These are phyloP conservation scores for Saccharomyces mikatae DNA, from an alignment of 805 yeast species.

Conservation along the genomic window DNA sequence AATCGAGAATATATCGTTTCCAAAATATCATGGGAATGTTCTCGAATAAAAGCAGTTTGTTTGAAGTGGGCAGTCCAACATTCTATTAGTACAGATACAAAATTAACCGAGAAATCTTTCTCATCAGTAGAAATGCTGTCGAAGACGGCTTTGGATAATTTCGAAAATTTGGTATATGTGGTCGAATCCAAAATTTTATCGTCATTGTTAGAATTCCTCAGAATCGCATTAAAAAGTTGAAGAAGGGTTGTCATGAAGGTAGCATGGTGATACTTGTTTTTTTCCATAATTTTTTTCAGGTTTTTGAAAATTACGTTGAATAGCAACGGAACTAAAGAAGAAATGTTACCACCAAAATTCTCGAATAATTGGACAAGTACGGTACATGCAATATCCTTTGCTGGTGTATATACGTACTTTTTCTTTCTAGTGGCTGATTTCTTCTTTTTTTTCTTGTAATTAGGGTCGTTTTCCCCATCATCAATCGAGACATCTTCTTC, in stretches of 20 bases:
- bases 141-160: conserved; percentile 19
- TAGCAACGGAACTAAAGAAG: conserved; percentile 30
- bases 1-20: conserved; percentile 16
- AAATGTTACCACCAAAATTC: conserved; percentile 27
- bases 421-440: conserved; percentile 19
- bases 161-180: conserved; percentile 17
- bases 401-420: conserved; percentile 15
- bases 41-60: conserved; percentile 18
- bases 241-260: conserved; percentile 21
- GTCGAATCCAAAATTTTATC: conserved; percentile 5
- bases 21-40: conserved; percentile 12
- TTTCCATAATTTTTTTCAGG: conserved; percentile 29
- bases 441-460: conserved; percentile 13
- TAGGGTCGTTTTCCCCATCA: conserved; percentile 1
- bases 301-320: conserved; percentile 26
- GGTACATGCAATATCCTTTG: conserved; percentile 26
- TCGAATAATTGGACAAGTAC: conserved; percentile 28
- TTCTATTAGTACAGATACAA: conserved; percentile 22
- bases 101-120: conserved; percentile 21
- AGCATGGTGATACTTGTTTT: conserved; percentile 28
- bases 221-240: conserved; percentile 16
- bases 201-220: conserved; percentile 12
- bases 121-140: conserved; percentile 15
- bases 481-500: conserved; percentile 22
- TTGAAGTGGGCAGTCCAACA: conserved; percentile 17